Base-by-base conservation (phyloP, 106 monocot genomes). In the Iris macrosiphon region DNA sequence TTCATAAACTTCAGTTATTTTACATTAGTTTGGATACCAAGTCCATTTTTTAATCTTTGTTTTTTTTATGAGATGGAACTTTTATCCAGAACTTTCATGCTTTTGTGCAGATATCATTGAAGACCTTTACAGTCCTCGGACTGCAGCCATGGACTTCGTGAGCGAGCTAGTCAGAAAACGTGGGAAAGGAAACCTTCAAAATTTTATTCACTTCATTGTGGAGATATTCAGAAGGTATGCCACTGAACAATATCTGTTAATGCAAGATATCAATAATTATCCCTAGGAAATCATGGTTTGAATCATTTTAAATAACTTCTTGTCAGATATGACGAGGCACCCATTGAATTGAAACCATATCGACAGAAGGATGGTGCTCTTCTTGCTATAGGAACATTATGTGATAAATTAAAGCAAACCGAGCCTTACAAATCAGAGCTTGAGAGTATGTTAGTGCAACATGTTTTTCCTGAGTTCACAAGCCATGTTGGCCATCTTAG, bases 331-430 rank as follows among this genome's bases (percentile, higher is more conserved):
- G 75, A 78, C 66, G 83, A 90, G 59, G 56, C 83, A 64, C 44
- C 79, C 38, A 11, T 49, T 26, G 91, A 87, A 17, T 43, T 68
- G 49, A 98, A 87, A 73, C 73, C 90, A 55, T 98, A 84, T 68
- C 79, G 91, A 15, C 87, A 98, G 48, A 98, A 98, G 69, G 98
- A 98, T 80, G 98, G 98, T 61, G 98, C 98, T 65, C 89, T 98
- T 64, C 87, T 98, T 62, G 98, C 89, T 37, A 86, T 96, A 75
- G 96, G 96, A 58, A 55, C 82, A 32, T 72, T 96, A 58, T 89
- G 96, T 71, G 98, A 91, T 72, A 98, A 91, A 61, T 52, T 98
- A 40, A 98, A 87, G 75, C 86, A 98, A 75, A 77, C 87, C 10
- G 87, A 98, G 14, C 90, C 90, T 24, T 98, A 90, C 61, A 98